Base-by-base conservation (phyloP, 2,329 filamentous ascomycete species). In the Fusarium sp. region DNA sequence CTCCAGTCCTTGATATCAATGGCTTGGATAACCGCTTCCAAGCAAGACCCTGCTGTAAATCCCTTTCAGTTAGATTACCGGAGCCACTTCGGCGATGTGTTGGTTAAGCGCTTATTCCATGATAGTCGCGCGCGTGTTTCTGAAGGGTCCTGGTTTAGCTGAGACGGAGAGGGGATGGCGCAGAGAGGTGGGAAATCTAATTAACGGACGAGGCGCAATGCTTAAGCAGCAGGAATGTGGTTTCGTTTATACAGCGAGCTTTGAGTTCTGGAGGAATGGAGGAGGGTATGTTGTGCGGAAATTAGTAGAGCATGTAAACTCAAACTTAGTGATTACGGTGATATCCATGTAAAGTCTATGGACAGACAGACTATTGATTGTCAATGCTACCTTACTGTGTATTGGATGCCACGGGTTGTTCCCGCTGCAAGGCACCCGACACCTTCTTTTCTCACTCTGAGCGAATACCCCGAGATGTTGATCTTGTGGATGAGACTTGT, bases 101-200 rank as follows among this genome's bases (percentile, higher is more conserved):
- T 31, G 29, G 13, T 24, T 39, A 49, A 63, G 66, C 66, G 66
- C 66, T 66, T 56, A 37, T 33, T 10, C n/a, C 8, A 44, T 33
- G 16, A 35, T 71, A 58, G 66, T 73, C 71, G 70, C 71, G 70
- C 70, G 70, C 61, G 70, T 72, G 70, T 72, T 71, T 71, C n/a
- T 6, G 29, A 38, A 42, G 47, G 43, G 49, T 57, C 49, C 55
- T 65, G 58, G 58, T 49, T 62, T 50, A 42, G 60, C 66, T 72
- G 58, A 71, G 67, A 60, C 46, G 21, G 5, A 29, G n/a, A 16
- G 20, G 35, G n/a, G 15, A 48, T 63, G 48, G 60, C 41, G 24
- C 35, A 44, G 8, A 20, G 57, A 29, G n/a, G 29, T 38, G 35
- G 49, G 37, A 37, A 38, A 61, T 41, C 23, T 64, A 43, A 64